Conservation (phyloP, 352 stramenopile genomes). For the Pythium rhizo-oryzae region DNA sequence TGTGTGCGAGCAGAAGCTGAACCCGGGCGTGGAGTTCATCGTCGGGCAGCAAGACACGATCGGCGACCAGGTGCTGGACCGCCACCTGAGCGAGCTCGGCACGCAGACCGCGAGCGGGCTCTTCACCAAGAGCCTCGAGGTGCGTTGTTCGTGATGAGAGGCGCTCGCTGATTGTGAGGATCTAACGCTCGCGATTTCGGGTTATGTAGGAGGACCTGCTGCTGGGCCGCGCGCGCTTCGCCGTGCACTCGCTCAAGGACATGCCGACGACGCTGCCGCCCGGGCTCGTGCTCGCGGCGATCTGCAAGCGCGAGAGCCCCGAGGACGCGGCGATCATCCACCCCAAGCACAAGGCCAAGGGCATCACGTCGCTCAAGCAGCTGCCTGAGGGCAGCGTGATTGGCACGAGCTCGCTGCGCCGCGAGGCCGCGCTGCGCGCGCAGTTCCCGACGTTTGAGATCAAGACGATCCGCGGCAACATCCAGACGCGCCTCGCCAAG, state of each 20-base stretch:
- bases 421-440: slow-evolving; percentile 72
- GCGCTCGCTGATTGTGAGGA: too few species aligned
- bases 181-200: too few species aligned
- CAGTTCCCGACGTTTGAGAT: slow-evolving; percentile 76
- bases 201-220: slow-evolving; percentile 58
- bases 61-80: slow-evolving; percentile 79
- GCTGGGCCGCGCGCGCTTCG: slow-evolving; percentile 66
- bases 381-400: slow-evolving; percentile 74
- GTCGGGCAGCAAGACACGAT: slow-evolving; percentile 82
- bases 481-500: slow-evolving; percentile 87
- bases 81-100: slow-evolving; percentile 77
- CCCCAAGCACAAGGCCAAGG: slow-evolving; percentile 80
- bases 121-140: slow-evolving; percentile 91
- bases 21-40: slow-evolving; percentile 73
- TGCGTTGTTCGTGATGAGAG: too few species aligned
- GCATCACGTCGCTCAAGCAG: slow-evolving; percentile 49
- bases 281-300: slow-evolving; percentile 78
- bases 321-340: slow-evolving; percentile 85
- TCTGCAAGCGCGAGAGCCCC: slow-evolving; percentile 83
- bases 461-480: slow-evolving; percentile 88
- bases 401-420: slow-evolving; percentile 83
- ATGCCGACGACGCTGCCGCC: slow-evolving; percentile 85
- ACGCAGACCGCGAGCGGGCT: slow-evolving; percentile 68
- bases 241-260: slow-evolving; percentile 90
- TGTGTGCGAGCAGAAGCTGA: slow-evolving; percentile 35